Evolutionary conservation across 2,329 filamentous ascomycete genomes (phyloP).

Genomic region (Rhynchosporium agropyri): DNA sequence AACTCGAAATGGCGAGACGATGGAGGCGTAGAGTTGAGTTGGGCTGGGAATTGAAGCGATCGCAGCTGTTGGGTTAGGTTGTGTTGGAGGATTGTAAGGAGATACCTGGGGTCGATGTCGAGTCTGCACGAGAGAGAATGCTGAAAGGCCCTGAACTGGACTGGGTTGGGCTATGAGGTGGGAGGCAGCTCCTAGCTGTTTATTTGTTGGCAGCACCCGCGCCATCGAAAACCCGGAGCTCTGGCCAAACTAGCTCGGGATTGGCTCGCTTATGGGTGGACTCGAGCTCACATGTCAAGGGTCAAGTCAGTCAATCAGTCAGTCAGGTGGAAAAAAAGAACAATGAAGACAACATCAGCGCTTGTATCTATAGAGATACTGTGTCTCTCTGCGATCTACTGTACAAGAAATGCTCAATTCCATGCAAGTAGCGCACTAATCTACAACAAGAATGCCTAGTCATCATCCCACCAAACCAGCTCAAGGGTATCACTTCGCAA

Average conservation of each 20-base stretch:
- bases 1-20: conserved; percentile 9
- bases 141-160: conserved; percentile 26
- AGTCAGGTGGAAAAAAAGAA: background rate
- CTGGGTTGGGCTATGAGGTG: conserved; percentile 21
- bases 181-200: conserved; percentile 21
- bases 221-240: conserved; percentile 3
- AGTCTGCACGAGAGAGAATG: conserved; percentile 30
- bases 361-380: conserved; percentile 3
- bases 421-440: background rate
- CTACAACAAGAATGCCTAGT: conserved; percentile 17
- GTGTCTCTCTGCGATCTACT: conserved; percentile 14
- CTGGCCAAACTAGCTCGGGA: conserved; percentile 6
- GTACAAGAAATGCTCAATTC: background rate
- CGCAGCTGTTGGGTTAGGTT: conserved; percentile 25
- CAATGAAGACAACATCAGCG: background rate
- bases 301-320: background rate
- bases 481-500: conserved; percentile 26
- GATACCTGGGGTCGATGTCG: conserved; percentile 6
- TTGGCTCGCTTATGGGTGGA: conserved; percentile 29
- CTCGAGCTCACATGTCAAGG: conserved; percentile 26
- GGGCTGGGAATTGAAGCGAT: conserved; percentile 18
- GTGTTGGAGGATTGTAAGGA: background rate
- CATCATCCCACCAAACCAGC: background rate
- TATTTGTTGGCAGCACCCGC: conserved; percentile 23
- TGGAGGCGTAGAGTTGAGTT: conserved; percentile 3